A percentile compares a stretch with the other conserved stretches of the same genome.
Conservation (phyloP, 202 grass and related monocot species). For the Dendrocalamus latiflorus region DNA sequence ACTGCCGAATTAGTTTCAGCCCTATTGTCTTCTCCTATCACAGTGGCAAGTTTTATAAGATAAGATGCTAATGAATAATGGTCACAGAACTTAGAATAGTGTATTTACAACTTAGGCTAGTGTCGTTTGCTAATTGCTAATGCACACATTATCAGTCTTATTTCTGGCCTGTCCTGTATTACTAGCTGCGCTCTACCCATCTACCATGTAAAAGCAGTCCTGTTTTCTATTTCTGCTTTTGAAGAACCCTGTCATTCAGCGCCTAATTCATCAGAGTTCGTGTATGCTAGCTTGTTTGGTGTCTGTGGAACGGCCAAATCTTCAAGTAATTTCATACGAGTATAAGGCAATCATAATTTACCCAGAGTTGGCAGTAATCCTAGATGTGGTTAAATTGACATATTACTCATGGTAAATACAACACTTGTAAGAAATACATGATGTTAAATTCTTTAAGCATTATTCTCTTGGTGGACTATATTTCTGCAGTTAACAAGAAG, state of each 20-base stretch:
- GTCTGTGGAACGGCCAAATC: background rate
- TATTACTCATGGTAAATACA: background rate
- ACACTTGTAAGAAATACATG: background rate
- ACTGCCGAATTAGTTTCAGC: no score
- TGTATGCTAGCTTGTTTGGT: background rate
- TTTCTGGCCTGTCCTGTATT: background rate
- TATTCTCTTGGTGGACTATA: background rate
- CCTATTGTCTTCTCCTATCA: no score
- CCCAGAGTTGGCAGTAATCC: background rate
- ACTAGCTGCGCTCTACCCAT: no score
- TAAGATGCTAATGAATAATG: no score
- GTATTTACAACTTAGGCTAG: no score
- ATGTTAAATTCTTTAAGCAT: background rate
- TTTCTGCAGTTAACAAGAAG: slow-evolving; percentile 1
- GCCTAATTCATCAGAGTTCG: background rate
- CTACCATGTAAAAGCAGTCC: background rate
- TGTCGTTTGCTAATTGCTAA: no score
- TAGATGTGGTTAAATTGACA: background rate
- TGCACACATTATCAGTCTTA: no score
- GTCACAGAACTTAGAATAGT: no score
- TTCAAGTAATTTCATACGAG: background rate
- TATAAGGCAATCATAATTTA: background rate
- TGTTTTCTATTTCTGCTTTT: background rate
- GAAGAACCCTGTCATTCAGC: background rate
- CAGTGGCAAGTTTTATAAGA: no score